Evolutionary conservation across 768 basidiomycete species (phyloP), one percentile per base, ranked within the genome.

Genomic region (Rhodotorula kratochvilovae): DNA sequence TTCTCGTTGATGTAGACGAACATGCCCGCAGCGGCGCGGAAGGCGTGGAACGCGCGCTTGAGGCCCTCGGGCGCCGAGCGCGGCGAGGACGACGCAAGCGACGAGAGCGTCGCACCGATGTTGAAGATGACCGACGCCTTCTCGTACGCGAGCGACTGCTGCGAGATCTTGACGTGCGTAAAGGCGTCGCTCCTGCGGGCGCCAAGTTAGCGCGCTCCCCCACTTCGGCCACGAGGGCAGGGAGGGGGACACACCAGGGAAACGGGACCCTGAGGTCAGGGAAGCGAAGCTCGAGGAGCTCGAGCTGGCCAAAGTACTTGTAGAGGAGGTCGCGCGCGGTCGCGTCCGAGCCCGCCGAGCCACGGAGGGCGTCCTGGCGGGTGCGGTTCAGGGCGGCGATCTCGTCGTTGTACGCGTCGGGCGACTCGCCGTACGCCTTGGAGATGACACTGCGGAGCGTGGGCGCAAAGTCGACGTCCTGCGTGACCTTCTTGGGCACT

Each of bases 261-360:
- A 98, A 99, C 73, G 90, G 89, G 81, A 97, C 93, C 76, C 91
- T 87, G 73, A 98, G 92, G 80, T 98, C 95, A 16, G 95, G 87
- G 83, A 99, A 99, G 48, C 96, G 88, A 63, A 99, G 85, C 79
- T 99, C 96, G 51, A 99, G 87, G 10, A 98, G 86, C 78, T 99
- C 96, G 55, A 99, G 88, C 81, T 99, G 96, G 46, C 96, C 95
- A 82, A 98, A 99, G 83, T 99, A 99, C 82, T 96, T 97, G 88
- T 95, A 97, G 55, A 99, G 84, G 31, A 98, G 84, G 82, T 98
- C 95, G 60, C 94, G 86, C 21, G 89, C 94, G 89, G 78, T 59
- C 15, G 73, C 50, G 80, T 98, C 96, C 79, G 92, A 95, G 1
- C 96, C 96, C 43, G 95, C 95, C 15, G 72, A 68, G 36, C 95